Evolutionary conservation across 1,284 basidiomycete genomes (phyloP), one percentile per base, ranked within the genome.

Genomic region (Cutaneotrichosporon mucoides): DNA sequence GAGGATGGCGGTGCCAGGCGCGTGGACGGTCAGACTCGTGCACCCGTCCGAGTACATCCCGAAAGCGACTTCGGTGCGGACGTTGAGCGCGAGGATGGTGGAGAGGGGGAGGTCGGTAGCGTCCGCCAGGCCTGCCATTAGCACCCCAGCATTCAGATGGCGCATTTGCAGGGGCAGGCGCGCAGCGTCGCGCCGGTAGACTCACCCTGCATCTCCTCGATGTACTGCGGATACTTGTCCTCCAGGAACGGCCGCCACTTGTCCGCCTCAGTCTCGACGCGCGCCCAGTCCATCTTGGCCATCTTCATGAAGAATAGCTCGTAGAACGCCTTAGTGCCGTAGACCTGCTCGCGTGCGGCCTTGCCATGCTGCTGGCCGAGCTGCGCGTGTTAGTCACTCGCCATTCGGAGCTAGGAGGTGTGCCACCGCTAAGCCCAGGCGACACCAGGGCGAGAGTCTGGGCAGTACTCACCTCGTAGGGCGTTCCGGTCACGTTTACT

Each of bases 61-160:
- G 12, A 59, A 64, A 1, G 63, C 63, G 12, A 64, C 59, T n/a
- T 64, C 63, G n/a, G 63, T 64, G 35, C 63, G 63, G 34, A 64
- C 49, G 48, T 64, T 64, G 40, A 64, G 55, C 1, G 63, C 63
- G 11, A 64, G 13, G 10, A 64, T 58, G 9, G 54, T 52, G 1
- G 42, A 46, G n/a, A 59, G 48, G 2, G 54, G 38, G 12, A 59
- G 47, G 11, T 41, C 57, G 2, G 49, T 33, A 9, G 54, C 63
- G 55, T 56, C 63, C 3, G 63, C 63, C 11, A 64, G 42, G 24
- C 62, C 60, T 62, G 33, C 8, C 24, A 24, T 24, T 24, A 24
- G 24, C 24, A 24, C 24, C 24, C 24, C 24, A 24, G 24, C 24
- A 24, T 24, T 24, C 24, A 24, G 24, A 24, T 24, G 24, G 24